phyloP scores from a whole-genome alignment of 257 asterid species.

The Lantana camara region DNA sequence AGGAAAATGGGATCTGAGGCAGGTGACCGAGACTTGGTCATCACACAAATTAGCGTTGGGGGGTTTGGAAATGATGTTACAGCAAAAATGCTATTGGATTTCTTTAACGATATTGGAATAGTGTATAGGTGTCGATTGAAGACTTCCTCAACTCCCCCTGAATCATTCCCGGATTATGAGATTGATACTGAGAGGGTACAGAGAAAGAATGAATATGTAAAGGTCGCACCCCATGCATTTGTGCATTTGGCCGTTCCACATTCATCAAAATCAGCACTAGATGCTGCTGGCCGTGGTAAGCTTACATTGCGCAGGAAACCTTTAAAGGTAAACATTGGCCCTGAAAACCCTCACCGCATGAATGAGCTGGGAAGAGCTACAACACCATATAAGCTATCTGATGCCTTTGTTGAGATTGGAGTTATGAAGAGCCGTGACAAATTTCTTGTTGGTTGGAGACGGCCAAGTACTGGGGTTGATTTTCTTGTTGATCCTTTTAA shows the following conservation, averaged over 20 bases:
- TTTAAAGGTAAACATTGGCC: slow-evolving; percentile 76
- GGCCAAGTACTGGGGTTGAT: slow-evolving; percentile 55
- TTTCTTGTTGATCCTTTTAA: slow-evolving; percentile 81
- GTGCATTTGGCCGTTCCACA: slow-evolving; percentile 71
- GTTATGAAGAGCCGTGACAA: slow-evolving; percentile 54
- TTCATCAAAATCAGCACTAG: slow-evolving; percentile 53
- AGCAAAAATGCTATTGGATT: slow-evolving; percentile 64
- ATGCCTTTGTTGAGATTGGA: slow-evolving; percentile 65
- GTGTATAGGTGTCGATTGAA: slow-evolving; percentile 93
- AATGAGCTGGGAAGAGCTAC: slow-evolving; percentile 71
- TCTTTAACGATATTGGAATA: slow-evolving; percentile 60
- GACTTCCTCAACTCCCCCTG: slow-evolving; percentile 90
- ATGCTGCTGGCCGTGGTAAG: slow-evolving; percentile 57
- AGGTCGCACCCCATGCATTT: slow-evolving; percentile 84
- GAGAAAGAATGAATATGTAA: slow-evolving; percentile 48
- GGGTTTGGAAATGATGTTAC: slow-evolving; percentile 58
- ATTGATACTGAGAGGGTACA: slow-evolving; percentile 37
- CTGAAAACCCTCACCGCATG: slow-evolving; percentile 62
- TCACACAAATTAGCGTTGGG: slow-evolving; percentile 85
- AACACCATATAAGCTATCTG: slow-evolving; percentile 53
- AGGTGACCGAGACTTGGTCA: slow-evolving; percentile 43
- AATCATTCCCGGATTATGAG: slow-evolving; percentile 62
- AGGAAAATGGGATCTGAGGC: slow-evolving; percentile 53
- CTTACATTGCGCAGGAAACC: slow-evolving; percentile 44
- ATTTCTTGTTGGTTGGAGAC: slow-evolving; percentile 80